These are phyloP conservation scores for Carallia pectinifolia DNA, from an alignment of 345 rosid genomes.

Conservation along the genomic window DNA sequence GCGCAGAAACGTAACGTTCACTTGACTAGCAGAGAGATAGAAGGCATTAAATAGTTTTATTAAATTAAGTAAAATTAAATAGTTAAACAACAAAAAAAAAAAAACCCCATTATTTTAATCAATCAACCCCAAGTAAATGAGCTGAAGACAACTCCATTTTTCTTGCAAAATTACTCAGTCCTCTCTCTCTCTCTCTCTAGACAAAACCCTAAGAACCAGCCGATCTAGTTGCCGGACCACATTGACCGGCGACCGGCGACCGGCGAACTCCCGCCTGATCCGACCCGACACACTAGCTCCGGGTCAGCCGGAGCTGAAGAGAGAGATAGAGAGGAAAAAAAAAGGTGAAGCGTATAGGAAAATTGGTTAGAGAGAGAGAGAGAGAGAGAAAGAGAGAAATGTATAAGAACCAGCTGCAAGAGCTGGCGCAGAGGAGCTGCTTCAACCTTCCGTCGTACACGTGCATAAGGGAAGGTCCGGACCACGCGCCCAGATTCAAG, in stretches of 20 bases:
- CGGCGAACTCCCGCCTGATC: not conserved
- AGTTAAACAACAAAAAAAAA: not conserved
- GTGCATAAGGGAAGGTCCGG: constrained; percentile 96
- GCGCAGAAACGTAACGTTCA: constrained; percentile 66
- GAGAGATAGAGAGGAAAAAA: not conserved
- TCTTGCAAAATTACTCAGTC: too few relatives aligned
- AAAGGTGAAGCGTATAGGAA: constrained; percentile 14
- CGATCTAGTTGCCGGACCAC: not conserved
- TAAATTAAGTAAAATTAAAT: not conserved
- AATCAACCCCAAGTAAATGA: not conserved
- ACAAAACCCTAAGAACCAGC: not conserved
- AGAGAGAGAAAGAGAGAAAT: constrained; percentile 39
- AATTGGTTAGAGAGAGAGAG: constrained; percentile 11
- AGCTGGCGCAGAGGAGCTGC: constrained; percentile 99
- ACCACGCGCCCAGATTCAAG: constrained; percentile 98
- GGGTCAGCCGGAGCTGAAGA: not conserved
- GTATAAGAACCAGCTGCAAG: constrained; percentile 99
- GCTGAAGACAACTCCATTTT: too few relatives aligned
- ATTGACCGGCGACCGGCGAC: constrained; percentile 17
- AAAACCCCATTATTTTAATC: not conserved
- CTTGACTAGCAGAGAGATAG: constrained; percentile 51
- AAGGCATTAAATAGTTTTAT: not conserved
- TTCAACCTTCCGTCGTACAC: constrained; percentile 89
- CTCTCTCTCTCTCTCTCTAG: too few relatives aligned
- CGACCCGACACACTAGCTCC: constrained; percentile 20